These are phyloP conservation scores for Gossypium laxum DNA, from an alignment of 441 rosid genomes.

Conservation along the genomic window DNA sequence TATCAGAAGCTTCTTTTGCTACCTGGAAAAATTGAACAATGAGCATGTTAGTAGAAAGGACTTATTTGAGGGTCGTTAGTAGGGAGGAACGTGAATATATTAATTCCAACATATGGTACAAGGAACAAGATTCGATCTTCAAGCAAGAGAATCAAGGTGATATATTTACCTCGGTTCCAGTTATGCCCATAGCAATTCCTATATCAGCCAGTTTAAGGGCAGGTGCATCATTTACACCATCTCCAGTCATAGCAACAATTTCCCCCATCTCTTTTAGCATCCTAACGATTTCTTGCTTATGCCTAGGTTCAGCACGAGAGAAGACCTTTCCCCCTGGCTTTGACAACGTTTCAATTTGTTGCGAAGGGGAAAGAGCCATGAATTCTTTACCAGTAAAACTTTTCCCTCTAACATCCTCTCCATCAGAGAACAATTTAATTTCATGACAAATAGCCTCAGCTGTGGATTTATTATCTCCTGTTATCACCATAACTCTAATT, in stretches of 20 bases:
- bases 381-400: conserved; percentile 75
- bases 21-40: conserved; percentile 1
- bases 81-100: neutral
- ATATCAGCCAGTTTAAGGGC: conserved; percentile 86
- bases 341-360: conserved; percentile 41
- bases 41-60: neutral
- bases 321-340: conserved; percentile 71
- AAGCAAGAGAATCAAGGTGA: neutral
- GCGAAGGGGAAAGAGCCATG: conserved; percentile 41
- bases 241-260: conserved; percentile 88
- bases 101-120: neutral
- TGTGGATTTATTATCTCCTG: conserved; percentile 86
- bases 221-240: conserved; percentile 90
- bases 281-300: conserved; percentile 82
- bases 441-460: conserved; percentile 83
- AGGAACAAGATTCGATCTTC: neutral
- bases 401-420: conserved; percentile 46
- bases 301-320: conserved; percentile 86
- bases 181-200: conserved; percentile 89
- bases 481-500: conserved; percentile 72
- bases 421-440: conserved; percentile 43
- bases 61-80: neutral
- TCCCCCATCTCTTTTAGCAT: conserved; percentile 78
- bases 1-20: conserved; percentile 90
- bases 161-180: conserved; percentile 72